These are phyloP conservation scores for Ceratocystis papillata DNA, from an alignment of 2,329 filamentous ascomycete genomes.

Conservation along the genomic window DNA sequence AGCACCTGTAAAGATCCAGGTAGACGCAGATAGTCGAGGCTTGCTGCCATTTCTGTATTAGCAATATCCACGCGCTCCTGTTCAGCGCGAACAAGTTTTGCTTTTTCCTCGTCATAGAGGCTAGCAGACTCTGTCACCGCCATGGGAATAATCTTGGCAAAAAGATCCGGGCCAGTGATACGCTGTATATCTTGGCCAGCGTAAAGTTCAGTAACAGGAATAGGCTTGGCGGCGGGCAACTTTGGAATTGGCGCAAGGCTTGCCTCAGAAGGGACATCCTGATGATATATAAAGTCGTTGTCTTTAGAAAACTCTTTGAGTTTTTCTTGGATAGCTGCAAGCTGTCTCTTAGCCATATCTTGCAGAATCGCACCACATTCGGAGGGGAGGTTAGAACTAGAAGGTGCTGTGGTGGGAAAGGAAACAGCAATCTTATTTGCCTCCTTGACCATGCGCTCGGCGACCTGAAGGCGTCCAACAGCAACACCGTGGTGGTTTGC, in stretches of 20 bases:
- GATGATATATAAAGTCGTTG: constrained; percentile 98
- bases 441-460: constrained; percentile 67
- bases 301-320: constrained; percentile 69
- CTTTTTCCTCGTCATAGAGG: constrained; percentile 96
- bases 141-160: constrained; percentile 91
- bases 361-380: constrained; percentile 64
- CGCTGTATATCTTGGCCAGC: constrained; percentile 93
- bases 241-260: constrained; percentile 74
- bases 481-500: constrained; percentile 76
- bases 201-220: constrained; percentile 92
- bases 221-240: constrained; percentile 88
- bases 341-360: constrained; percentile 77
- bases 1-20: constrained; percentile 81
- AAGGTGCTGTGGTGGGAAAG: constrained; percentile 69
- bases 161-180: constrained; percentile 93
- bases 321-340: constrained; percentile 69
- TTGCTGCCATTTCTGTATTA: constrained; percentile 91
- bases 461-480: constrained; percentile 70
- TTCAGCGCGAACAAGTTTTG: constrained; percentile 85
- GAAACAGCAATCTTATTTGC: constrained; percentile 64
- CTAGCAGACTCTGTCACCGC: constrained; percentile 94
- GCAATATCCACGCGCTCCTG: constrained; percentile 86
- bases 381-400: constrained; percentile 70
- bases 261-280: constrained; percentile 76
- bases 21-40: constrained; percentile 82